phyloP scores from a whole-genome alignment of 2,329 filamentous ascomycete species.

The Didymella segeticola region DNA sequence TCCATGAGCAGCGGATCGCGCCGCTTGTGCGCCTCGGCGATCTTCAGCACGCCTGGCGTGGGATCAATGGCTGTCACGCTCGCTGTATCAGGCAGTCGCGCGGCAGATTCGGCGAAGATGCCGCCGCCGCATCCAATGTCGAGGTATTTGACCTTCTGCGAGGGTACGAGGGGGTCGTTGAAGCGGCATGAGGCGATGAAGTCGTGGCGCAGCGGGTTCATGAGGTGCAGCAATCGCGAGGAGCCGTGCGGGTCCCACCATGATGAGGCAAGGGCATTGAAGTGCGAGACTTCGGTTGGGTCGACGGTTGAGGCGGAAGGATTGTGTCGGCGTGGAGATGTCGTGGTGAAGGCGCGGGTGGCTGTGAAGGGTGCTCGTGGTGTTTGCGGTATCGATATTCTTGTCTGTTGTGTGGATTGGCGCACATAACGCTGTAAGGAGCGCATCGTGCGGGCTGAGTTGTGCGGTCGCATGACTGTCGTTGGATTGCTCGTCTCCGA shows the following conservation, averaged over 20 bases:
- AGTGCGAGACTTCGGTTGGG: conserved; percentile 88
- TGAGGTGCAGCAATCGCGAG: conserved; percentile 90
- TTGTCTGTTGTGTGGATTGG: neutral
- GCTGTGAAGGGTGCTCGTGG: neutral
- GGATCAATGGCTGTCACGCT: conserved; percentile 81
- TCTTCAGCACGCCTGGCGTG: conserved; percentile 72
- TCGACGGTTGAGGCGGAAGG: conserved; percentile 63
- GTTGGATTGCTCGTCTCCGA: neutral
- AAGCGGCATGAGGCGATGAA: conserved; percentile 41
- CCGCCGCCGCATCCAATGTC: conserved; percentile 96
- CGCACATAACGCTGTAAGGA: conserved; percentile 12
- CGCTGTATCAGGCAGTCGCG: conserved; percentile 67
- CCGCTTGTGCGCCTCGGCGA: conserved; percentile 78
- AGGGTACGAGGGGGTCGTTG: conserved; percentile 9
- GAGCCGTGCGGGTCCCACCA: conserved; percentile 98
- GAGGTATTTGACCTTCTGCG: conserved; percentile 70
- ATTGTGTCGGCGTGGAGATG: conserved; percentile 21
- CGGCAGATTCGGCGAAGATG: conserved; percentile 91
- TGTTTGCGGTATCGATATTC: neutral
- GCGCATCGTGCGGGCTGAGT: conserved; percentile 12
- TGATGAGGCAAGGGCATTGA: conserved; percentile 87
- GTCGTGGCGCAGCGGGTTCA: conserved; percentile 95
- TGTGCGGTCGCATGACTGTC: conserved; percentile 21
- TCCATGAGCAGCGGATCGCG: conserved; percentile 72
- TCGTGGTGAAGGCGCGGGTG: conserved; percentile 27